phyloP scores from a whole-genome alignment of 2,329 filamentous ascomycete genomes.

The Penicillium sumatraense region DNA sequence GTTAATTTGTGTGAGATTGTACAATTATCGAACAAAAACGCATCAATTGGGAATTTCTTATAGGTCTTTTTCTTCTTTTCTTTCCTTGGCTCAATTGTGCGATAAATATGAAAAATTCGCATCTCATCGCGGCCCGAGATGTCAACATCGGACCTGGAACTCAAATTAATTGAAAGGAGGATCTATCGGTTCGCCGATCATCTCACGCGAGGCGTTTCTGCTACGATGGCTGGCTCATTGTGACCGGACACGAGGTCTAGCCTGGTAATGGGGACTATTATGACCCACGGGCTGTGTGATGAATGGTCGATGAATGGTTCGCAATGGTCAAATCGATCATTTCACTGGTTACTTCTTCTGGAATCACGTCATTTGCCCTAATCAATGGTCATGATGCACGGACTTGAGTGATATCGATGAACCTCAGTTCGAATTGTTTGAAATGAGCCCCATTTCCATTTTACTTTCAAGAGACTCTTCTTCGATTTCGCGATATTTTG shows the following conservation, averaged over 20 bases:
- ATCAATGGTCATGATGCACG: constrained; percentile 12
- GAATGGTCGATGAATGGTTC: constrained; percentile 1
- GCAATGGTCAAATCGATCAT: not conserved
- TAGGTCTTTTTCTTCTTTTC: too few relatives aligned
- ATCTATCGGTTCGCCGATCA: constrained; percentile 1
- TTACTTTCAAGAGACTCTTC: too few relatives aligned
- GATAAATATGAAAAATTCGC: not conserved
- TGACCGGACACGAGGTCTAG: not conserved
- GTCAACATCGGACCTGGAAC: constrained; percentile 1
- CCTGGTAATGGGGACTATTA: not conserved
- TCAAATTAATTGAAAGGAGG: not conserved
- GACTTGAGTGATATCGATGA: constrained; percentile 2
- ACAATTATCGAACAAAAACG: not conserved
- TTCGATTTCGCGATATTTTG: too few relatives aligned
- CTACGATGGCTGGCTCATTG: not conserved
- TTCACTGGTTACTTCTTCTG: not conserved
- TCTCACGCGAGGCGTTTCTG: not conserved
- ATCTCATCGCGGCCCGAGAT: not conserved
- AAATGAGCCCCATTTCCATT: constrained; percentile 4
- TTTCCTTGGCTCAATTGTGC: not conserved
- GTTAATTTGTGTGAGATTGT: not conserved
- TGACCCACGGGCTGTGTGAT: not conserved
- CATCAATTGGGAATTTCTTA: not conserved
- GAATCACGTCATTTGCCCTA: constrained; percentile 18
- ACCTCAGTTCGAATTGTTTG: not conserved